A percentile compares a stretch with the other conserved stretches of the same genome.
These are phyloP conservation scores for Diaporthe sp. DNA, from an alignment of 2,329 filamentous ascomycete species.

Conservation along the genomic window DNA sequence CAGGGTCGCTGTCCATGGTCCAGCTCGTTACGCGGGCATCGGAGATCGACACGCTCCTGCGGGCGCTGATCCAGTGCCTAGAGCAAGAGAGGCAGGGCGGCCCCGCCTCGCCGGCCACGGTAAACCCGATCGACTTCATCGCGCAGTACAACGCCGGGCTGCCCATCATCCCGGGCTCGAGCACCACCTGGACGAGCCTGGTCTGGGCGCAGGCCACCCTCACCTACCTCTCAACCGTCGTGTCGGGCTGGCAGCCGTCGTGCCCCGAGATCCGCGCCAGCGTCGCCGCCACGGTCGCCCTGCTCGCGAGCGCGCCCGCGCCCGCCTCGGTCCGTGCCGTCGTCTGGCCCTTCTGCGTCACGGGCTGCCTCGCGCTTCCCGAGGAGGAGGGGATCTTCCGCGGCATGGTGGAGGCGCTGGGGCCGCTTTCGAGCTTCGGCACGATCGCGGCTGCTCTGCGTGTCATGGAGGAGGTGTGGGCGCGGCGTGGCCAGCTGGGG, in stretches of 20 bases:
- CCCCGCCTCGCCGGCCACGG: neutral
- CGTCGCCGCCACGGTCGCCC: constrained; percentile 42
- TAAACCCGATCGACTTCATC: constrained; percentile 34
- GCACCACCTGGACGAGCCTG: neutral
- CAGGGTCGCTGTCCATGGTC: constrained; percentile 59
- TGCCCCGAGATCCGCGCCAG: constrained; percentile 56
- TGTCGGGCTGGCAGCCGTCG: constrained; percentile 65
- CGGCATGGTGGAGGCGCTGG: constrained; percentile 56
- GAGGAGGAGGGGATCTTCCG: constrained; percentile 60
- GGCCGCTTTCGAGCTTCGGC: constrained; percentile 60
- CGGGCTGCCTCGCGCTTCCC: constrained; percentile 54
- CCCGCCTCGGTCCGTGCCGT: constrained; percentile 49
- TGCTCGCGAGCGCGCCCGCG: constrained; percentile 41
- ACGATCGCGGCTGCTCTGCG: constrained; percentile 59
- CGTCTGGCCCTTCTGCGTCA: constrained; percentile 54
- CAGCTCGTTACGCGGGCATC: constrained; percentile 55
- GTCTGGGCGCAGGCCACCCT: constrained; percentile 65
- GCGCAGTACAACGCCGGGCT: constrained; percentile 8
- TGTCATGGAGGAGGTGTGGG: constrained; percentile 64
- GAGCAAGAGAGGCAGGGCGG: constrained; percentile 48
- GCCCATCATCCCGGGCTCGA: constrained; percentile 7
- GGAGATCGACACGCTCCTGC: constrained; percentile 56
- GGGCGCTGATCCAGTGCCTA: constrained; percentile 49
- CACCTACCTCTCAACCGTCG: constrained; percentile 63
- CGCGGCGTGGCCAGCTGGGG: constrained; percentile 45